These are phyloP conservation scores for Xerophyta viscosa DNA, from an alignment of 106 monocot species.

Conservation along the genomic window DNA sequence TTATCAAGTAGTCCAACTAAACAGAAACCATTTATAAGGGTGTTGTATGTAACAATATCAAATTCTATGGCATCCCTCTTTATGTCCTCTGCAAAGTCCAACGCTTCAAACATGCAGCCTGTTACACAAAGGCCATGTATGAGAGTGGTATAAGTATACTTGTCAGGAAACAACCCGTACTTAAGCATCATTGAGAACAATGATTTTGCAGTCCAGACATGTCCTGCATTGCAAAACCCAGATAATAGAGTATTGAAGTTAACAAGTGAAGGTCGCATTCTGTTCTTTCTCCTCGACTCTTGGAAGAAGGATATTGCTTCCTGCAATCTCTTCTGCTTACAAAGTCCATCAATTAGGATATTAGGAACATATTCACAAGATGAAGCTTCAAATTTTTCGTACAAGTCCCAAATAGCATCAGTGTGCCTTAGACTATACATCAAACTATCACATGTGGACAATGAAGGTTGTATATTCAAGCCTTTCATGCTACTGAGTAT, in stretches of 20 bases:
- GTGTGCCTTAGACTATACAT: constrained; percentile 28
- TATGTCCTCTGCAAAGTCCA: constrained; percentile 44
- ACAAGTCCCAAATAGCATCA: constrained; percentile 24
- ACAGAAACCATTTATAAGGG: constrained; percentile 55
- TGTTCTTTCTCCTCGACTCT: constrained; percentile 20
- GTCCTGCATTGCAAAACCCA: constrained; percentile 37
- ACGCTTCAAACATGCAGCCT: constrained; percentile 45
- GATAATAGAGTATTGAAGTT: constrained; percentile 48
- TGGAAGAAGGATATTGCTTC: constrained; percentile 55
- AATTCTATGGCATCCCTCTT: constrained; percentile 37
- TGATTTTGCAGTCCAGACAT: constrained; percentile 31
- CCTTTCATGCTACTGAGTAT: constrained; percentile 53
- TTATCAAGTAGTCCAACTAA: constrained; percentile 30
- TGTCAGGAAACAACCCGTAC: constrained; percentile 44
- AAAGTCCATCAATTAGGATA: constrained; percentile 49
- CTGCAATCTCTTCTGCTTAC: constrained; percentile 41
- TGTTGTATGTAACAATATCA: constrained; percentile 51
- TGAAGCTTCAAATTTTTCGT: constrained; percentile 26
- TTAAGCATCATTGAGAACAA: constrained; percentile 47
- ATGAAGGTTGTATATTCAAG: constrained; percentile 39
- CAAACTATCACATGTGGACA: constrained; percentile 46
- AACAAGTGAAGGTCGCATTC: constrained; percentile 23
- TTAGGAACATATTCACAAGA: constrained; percentile 21
- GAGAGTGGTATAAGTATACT: constrained; percentile 47
- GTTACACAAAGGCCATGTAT: constrained; percentile 49